These are phyloP conservation scores for Kodamaea sagamina DNA, from an alignment of 805 yeast species.

Conservation along the genomic window DNA sequence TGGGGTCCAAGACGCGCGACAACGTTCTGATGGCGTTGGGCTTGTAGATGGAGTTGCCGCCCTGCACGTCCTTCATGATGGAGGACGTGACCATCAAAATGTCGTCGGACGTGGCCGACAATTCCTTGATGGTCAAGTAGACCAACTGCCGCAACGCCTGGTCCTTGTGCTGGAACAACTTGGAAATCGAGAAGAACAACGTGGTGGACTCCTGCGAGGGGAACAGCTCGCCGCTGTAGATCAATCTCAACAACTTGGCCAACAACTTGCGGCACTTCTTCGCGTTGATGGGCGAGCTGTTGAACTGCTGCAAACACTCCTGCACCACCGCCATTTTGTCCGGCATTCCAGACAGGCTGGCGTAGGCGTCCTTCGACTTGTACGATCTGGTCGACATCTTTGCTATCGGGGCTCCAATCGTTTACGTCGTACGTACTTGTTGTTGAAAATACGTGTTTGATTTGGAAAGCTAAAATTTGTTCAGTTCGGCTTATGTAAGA, in stretches of 20 bases:
- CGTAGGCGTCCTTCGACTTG: constrained; percentile 76
- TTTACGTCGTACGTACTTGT: constrained; percentile 1
- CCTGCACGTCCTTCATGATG: constrained; percentile 96
- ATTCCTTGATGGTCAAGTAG: constrained; percentile 90
- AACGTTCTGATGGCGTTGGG: constrained; percentile 95
- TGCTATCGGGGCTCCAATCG: background rate
- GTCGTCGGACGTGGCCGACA: constrained; percentile 81
- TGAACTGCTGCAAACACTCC: constrained; percentile 90
- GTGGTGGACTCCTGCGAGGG: constrained; percentile 89
- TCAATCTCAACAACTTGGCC: constrained; percentile 77
- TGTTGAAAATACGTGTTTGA: constrained; percentile 19
- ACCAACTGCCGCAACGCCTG: constrained; percentile 88
- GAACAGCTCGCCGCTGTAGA: constrained; percentile 84
- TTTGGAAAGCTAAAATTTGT: constrained; percentile 14
- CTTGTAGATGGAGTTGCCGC: constrained; percentile 79
- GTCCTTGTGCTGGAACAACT: constrained; percentile 90
- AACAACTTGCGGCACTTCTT: constrained; percentile 81
- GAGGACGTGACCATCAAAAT: constrained; percentile 97
- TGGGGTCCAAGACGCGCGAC: constrained; percentile 83
- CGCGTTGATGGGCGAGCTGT: constrained; percentile 86
- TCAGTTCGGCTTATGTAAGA: constrained; percentile 1
- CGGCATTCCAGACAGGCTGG: constrained; percentile 60
- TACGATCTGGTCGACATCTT: constrained; percentile 79
- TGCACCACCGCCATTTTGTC: constrained; percentile 98
- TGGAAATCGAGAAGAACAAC: constrained; percentile 89